These are phyloP conservation scores for Dothideomycetes sp. DNA, from an alignment of 2,329 filamentous ascomycete genomes.

Conservation along the genomic window DNA sequence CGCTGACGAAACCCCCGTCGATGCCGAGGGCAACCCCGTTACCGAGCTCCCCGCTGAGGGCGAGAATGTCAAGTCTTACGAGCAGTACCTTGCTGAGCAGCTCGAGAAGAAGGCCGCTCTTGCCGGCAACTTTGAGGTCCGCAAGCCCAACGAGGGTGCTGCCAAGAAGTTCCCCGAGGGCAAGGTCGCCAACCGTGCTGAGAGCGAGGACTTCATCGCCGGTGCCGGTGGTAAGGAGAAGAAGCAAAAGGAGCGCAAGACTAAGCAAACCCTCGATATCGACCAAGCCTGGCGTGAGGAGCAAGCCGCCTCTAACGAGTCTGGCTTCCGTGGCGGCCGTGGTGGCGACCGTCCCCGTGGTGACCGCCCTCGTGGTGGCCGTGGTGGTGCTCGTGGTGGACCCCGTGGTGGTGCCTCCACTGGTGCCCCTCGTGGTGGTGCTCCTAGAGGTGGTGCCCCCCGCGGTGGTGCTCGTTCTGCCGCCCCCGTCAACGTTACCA, in stretches of 20 bases:
- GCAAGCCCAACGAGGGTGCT: conserved; percentile 86
- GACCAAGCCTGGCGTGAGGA: conserved; percentile 57
- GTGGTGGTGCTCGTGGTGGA: conserved; percentile 35
- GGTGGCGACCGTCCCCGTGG: conserved; percentile 42
- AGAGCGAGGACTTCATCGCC: conserved; percentile 68
- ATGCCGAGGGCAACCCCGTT: conserved; percentile 30
- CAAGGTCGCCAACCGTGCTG: conserved; percentile 51
- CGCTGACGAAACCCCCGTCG: conserved; percentile 29
- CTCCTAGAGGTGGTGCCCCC: conserved; percentile 35
- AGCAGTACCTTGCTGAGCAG: conserved; percentile 73
- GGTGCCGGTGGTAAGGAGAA: conserved; percentile 63
- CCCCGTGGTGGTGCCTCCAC: conserved; percentile 45
- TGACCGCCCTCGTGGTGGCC: conserved; percentile 32
- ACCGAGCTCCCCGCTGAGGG: conserved; percentile 41
- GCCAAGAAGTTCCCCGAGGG: conserved; percentile 92
- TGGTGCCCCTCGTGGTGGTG: conserved; percentile 31
- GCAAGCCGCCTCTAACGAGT: conserved; percentile 36
- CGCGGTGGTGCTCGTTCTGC: conserved; percentile 24
- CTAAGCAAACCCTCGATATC: conserved; percentile 82
- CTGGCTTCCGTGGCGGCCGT: conserved; percentile 42
- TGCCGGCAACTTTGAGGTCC: conserved; percentile 58
- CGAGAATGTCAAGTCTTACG: conserved; percentile 84
- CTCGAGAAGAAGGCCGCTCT: conserved; percentile 69
- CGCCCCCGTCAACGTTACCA: conserved; percentile 22
- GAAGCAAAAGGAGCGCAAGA: conserved; percentile 82